Evolutionary conservation across 352 stramenopile species (phyloP), one percentile per base, ranked within the genome.

Genomic region (Phytophthora pisi): DNA sequence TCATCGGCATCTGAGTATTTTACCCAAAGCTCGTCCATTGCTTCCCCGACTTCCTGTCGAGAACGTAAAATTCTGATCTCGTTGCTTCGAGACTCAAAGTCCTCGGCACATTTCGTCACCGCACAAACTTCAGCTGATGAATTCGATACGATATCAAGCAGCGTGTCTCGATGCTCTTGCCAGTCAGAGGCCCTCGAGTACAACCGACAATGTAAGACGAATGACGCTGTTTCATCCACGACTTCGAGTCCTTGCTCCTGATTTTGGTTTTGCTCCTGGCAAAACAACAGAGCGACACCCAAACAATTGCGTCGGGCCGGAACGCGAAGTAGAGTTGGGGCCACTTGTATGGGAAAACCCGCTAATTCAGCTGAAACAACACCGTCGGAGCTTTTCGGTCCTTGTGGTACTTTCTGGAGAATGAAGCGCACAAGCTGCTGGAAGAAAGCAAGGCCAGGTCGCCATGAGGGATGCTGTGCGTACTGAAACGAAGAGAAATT

Each of bases 391-490:
- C 51, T 34, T 26, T 51, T 11, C 10, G 24, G 6, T 40, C 58
- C 43, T 18, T 4, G 3, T 3, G 30, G 31, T 30, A n/a, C 5
- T 57, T 67, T 74, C 45, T 54, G 34, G 6, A 69, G 54, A 24
- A 68, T 47, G 5, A 71, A 57, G n/a, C 45, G 42, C 10, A 72
- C 75, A 30, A 91, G 67, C 2, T 78, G 58, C 24, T 61, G 59
- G 42, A 88, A 86, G 65, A 91, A 88, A 9, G 61, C 72, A 51
- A 91, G 63, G 7, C 82, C 81, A 45, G 81, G 81, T 16, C 61
- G 50, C 46, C 70, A 77, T 2, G 69, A 67, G 1, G 72, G 31
- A 0, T 78, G 66, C 20, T 78, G 70, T 28, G 65, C 43, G 31
- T 77, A 84, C 28, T 74, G 68, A 11, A 64, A 47, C 20, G 59